phyloP scores from a whole-genome alignment of 2,329 filamentous ascomycete genomes.

The Bipolaris oryzae region DNA sequence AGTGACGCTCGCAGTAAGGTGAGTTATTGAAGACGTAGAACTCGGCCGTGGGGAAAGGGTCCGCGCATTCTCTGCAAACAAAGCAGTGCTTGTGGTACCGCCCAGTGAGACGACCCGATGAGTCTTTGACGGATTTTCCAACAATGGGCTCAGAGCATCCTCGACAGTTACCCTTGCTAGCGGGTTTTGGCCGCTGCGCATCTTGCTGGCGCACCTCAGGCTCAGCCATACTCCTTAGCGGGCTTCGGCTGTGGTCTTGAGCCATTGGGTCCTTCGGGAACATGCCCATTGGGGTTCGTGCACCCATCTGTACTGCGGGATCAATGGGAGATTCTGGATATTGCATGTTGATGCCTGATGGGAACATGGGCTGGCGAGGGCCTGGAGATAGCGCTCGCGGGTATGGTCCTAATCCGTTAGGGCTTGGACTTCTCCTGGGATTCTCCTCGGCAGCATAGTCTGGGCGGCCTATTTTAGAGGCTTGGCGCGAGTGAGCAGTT shows the following conservation, averaged over 20 bases:
- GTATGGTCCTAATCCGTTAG: conserved; percentile 34
- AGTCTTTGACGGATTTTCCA: conserved; percentile 92
- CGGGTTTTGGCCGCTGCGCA: conserved; percentile 39
- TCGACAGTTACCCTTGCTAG: conserved; percentile 77
- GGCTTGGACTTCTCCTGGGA: conserved; percentile 36
- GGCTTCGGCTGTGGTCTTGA: conserved; percentile 19
- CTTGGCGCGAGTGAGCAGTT: conserved; percentile 40
- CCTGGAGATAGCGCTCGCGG: conserved; percentile 31
- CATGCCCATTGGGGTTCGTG: conserved; percentile 25
- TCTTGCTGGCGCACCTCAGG: conserved; percentile 25
- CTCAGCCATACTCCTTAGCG: conserved; percentile 20
- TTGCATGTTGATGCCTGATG: conserved; percentile 18
- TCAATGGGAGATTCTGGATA: conserved; percentile 49
- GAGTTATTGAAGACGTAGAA: conserved; percentile 90
- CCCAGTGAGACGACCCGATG: conserved; percentile 88
- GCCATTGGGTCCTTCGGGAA: conserved; percentile 14
- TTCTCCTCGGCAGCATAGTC: conserved; percentile 34
- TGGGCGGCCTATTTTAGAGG: conserved; percentile 35
- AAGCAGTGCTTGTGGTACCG: conserved; percentile 96
- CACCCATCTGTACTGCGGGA: conserved; percentile 48
- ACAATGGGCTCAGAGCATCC: conserved; percentile 79
- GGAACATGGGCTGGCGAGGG: conserved; percentile 12
- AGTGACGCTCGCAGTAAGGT: conserved; percentile 91
- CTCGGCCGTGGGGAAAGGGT: conserved; percentile 82
- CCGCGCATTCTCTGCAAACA: conserved; percentile 81